Conservation (phyloP, 345 rosid genomes). For the Linum usitatissimum region DNA sequence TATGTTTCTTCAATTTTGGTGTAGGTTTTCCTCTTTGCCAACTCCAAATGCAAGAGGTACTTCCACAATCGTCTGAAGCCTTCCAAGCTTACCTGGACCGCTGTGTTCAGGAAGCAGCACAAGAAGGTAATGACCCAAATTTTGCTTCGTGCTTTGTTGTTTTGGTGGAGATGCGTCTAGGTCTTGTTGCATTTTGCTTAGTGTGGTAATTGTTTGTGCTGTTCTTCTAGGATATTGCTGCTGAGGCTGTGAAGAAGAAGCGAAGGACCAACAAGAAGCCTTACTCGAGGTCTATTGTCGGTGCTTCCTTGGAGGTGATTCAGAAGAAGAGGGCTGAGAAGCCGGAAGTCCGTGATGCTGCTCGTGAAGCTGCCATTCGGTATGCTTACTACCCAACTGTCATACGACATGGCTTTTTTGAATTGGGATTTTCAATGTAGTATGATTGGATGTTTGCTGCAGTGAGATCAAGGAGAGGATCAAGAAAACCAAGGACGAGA, state of each 20-base stretch:
- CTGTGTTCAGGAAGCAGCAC: conserved; percentile 64
- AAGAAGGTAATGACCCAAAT: conserved; percentile 35
- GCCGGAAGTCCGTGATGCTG: conserved; percentile 64
- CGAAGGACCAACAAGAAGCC: conserved; percentile 48
- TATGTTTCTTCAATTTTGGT: no score
- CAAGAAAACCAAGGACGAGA: conserved; percentile 77
- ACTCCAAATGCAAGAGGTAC: conserved; percentile 89
- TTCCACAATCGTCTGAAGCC: conserved; percentile 91
- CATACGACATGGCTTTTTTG: not conserved
- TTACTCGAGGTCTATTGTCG: conserved; percentile 67
- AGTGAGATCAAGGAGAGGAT: conserved; percentile 81
- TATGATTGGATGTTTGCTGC: not conserved
- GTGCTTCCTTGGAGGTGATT: conserved; percentile 61
- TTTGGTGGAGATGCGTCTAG: not conserved
- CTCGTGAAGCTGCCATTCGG: conserved; percentile 11
- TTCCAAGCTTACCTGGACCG: conserved; percentile 79
- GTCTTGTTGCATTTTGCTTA: not conserved
- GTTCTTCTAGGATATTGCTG: conserved; percentile 38
- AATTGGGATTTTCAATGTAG: not conserved
- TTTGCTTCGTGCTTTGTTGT: not conserved
- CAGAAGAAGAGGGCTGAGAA: conserved; percentile 59
- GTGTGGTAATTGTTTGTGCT: not conserved
- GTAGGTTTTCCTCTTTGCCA: conserved; percentile 84
- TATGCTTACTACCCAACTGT: not conserved
- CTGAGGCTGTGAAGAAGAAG: conserved; percentile 53